Evolutionary conservation across 495 filamentous ascomycete species (phyloP).

Genomic region (Penicillium mononematosum): DNA sequence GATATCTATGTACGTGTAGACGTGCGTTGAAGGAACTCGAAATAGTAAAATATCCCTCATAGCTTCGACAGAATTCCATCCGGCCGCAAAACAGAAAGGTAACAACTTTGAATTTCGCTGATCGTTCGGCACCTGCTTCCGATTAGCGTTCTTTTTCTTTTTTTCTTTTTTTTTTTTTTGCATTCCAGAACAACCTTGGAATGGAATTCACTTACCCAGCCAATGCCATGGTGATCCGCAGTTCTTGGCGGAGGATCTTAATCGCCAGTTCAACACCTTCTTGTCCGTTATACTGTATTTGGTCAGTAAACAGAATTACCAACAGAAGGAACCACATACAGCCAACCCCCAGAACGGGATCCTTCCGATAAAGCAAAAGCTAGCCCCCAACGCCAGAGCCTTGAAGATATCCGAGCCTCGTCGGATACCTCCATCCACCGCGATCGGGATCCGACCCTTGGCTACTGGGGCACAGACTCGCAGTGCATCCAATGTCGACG

Average conservation of each 20-base stretch:
- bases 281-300: conserved; percentile 41
- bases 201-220: conserved; percentile 27
- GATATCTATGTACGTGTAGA: no score
- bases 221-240: conserved; percentile 40
- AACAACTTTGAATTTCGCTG: conserved; percentile 23
- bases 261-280: conserved; percentile 40
- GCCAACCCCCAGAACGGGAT: conserved; percentile 72
- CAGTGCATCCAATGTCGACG: conserved; percentile 79
- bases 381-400: conserved; percentile 84
- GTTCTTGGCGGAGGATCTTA: conserved; percentile 38
- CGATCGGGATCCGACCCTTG: conserved; percentile 75
- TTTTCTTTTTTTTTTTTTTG: not conserved
- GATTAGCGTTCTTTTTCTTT: not conserved
- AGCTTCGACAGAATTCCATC: conserved; percentile 25
- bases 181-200: not conserved
- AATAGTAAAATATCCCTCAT: conserved; percentile 1
- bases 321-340: conserved; percentile 25
- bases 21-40: no score
- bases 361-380: conserved; percentile 75
- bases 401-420: conserved; percentile 92
- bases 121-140: conserved; percentile 23
- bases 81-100: conserved; percentile 22
- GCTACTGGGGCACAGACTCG: conserved; percentile 86
- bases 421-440: conserved; percentile 82
- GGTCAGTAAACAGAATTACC: conserved; percentile 16